phyloP scores from a whole-genome alignment of 2,329 filamentous ascomycete species.

The Emmonsiellopsis sp. region DNA sequence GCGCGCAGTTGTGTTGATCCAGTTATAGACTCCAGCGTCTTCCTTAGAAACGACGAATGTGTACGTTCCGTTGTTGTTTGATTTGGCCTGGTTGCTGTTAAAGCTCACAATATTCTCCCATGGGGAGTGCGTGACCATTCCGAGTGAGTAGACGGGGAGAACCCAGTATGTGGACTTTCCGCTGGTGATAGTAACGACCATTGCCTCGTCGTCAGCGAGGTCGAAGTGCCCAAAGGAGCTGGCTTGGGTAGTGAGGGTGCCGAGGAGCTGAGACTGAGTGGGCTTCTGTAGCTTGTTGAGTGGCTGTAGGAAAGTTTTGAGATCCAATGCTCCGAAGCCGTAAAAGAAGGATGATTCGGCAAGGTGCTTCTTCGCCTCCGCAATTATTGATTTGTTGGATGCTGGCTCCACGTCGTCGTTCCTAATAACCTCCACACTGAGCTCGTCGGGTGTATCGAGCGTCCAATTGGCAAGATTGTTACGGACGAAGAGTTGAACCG shows the following conservation, averaged over 20 bases:
- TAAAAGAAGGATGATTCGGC: background rate
- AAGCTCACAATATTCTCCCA: background rate
- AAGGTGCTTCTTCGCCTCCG: background rate
- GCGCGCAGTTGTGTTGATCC: background rate
- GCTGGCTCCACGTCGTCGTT: background rate
- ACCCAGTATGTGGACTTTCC: background rate
- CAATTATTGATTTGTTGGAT: background rate
- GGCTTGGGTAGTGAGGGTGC: background rate
- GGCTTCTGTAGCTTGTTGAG: background rate
- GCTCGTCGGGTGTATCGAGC: background rate
- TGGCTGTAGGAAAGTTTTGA: background rate
- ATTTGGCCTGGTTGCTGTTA: background rate
- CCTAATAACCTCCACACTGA: background rate
- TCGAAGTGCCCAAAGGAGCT: background rate
- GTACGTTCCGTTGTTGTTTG: background rate
- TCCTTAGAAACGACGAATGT: background rate
- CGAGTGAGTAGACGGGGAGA: background rate
- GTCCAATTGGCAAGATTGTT: background rate
- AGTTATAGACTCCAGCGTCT: background rate
- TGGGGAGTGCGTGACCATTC: background rate
- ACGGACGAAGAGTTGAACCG: background rate
- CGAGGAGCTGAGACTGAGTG: background rate
- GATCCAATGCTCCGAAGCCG: background rate
- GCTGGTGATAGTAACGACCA: background rate
- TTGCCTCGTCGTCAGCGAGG: background rate